Percentiles rank a stretch among this genome's conserved stretches.
These are phyloP conservation scores for Apophysomyces sp. DNA, from an alignment of 371 early-diverging fungal genomes.

Conservation along the genomic window DNA sequence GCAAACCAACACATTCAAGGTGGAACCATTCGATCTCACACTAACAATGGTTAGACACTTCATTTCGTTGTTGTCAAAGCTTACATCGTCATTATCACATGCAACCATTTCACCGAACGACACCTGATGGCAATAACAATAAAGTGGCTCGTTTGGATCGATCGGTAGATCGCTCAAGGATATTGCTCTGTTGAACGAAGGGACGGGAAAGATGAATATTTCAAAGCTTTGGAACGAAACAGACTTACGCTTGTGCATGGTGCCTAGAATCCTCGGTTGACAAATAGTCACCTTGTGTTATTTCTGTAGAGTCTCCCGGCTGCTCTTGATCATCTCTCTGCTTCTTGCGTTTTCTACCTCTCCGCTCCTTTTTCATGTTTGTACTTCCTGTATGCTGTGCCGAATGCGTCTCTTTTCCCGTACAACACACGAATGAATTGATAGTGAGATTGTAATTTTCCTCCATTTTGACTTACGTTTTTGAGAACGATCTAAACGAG, in stretches of 20 bases:
- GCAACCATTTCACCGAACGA: slow-evolving; percentile 98
- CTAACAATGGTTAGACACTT: slow-evolving; percentile 24
- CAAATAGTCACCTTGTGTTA: slow-evolving; percentile 15
- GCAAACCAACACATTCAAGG: slow-evolving; percentile 86
- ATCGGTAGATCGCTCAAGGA: slow-evolving; percentile 73
- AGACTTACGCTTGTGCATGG: slow-evolving; percentile 41
- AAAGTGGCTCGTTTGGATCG: slow-evolving; percentile 94
- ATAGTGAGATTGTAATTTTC: neutral
- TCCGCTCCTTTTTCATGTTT: neutral
- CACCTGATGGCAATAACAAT: slow-evolving; percentile 93
- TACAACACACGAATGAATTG: neutral
- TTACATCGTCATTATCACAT: slow-evolving; percentile 90
- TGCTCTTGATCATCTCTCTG: slow-evolving; percentile 10
- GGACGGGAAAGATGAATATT: too few relatives aligned
- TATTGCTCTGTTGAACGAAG: slow-evolving; percentile 24
- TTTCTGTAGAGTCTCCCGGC: neutral
- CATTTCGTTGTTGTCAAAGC: slow-evolving; percentile 7
- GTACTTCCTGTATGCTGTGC: neutral
- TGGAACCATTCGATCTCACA: slow-evolving; percentile 97
- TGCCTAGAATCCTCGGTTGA: slow-evolving; percentile 33
- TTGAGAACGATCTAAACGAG: neutral
- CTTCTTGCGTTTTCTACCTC: neutral
- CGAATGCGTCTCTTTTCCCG: neutral
- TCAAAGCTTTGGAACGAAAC: neutral
- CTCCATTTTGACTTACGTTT: neutral